A percentile compares a stretch with the other conserved stretches of the same genome.
Conservation (phyloP, 2,329 filamentous ascomycete species). For the Teratosphaeria zuluensis region DNA sequence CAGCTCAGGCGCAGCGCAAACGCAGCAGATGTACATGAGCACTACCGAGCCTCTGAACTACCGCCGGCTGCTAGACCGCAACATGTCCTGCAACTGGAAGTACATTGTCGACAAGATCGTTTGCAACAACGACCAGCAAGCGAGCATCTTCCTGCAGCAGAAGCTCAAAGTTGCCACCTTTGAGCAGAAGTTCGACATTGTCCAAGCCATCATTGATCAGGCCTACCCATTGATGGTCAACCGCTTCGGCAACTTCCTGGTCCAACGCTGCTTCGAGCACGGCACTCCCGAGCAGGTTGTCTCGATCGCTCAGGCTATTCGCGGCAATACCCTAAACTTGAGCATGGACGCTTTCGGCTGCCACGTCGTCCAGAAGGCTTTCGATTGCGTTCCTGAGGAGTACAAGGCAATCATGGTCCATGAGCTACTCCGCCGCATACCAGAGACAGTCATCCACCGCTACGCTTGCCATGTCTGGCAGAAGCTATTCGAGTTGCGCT, state of each 20-base stretch:
- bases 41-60: conserved; percentile 93
- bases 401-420: conserved; percentile 99
- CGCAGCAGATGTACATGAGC: conserved; percentile 54
- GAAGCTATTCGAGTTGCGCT: conserved; percentile 95
- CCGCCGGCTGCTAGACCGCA: conserved; percentile 85
- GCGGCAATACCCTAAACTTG: conserved; percentile 83
- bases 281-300: conserved; percentile 90
- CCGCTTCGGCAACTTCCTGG: conserved; percentile 95
- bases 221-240: conserved; percentile 97
- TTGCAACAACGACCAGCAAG: conserved; percentile 97
- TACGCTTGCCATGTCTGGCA: conserved; percentile 99
- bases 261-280: conserved; percentile 98
- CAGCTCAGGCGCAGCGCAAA: background rate
- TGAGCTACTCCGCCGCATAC: conserved; percentile 86
- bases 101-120: conserved; percentile 99
- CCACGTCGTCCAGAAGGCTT: conserved; percentile 96
- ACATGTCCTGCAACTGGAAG: conserved; percentile 97
- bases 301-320: conserved; percentile 87
- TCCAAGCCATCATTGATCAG: conserved; percentile 89
- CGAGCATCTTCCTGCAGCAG: conserved; percentile 96
- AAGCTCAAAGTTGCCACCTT: conserved; percentile 94
- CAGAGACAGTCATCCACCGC: conserved; percentile 94
- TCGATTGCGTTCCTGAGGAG: conserved; percentile 93
- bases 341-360: conserved; percentile 99
- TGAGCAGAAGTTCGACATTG: conserved; percentile 95